These are phyloP conservation scores for Fusarium coffeatum DNA, from an alignment of 2,329 filamentous ascomycete species.

Conservation along the genomic window DNA sequence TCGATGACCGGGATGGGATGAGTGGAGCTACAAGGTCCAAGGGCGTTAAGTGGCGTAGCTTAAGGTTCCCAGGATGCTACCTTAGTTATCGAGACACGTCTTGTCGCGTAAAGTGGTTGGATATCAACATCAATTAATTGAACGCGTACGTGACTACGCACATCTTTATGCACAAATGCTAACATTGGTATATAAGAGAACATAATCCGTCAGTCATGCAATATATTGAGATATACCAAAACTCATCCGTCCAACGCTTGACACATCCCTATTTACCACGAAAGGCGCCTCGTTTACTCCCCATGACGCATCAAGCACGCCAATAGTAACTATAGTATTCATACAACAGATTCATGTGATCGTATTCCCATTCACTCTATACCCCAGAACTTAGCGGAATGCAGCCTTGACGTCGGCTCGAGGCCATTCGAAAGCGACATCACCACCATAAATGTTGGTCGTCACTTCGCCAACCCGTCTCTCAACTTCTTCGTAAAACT, in stretches of 20 bases:
- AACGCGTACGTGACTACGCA: background rate
- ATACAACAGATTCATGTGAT: constrained; percentile 38
- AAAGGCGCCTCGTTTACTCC: constrained; percentile 31
- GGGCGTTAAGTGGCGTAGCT: constrained; percentile 39
- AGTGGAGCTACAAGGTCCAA: constrained; percentile 31
- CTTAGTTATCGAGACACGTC: constrained; percentile 34
- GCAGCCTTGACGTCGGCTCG: constrained; percentile 70
- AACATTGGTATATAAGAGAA: background rate
- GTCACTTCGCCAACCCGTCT: constrained; percentile 69
- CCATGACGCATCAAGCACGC: constrained; percentile 23
- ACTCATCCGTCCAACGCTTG: constrained; percentile 12
- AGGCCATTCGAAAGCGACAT: constrained; percentile 75
- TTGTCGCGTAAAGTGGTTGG: constrained; percentile 41
- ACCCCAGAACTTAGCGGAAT: constrained; percentile 54
- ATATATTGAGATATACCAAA: constrained; percentile 30
- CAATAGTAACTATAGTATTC: constrained; percentile 28
- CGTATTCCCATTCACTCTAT: constrained; percentile 26
- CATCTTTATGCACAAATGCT: background rate
- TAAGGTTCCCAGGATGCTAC: background rate
- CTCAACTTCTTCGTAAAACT: constrained; percentile 71
- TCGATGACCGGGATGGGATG: constrained; percentile 11
- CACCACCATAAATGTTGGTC: constrained; percentile 72
- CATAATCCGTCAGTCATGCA: background rate
- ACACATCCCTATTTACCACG: constrained; percentile 19
- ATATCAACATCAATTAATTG: background rate